A percentile compares a stretch with the other conserved stretches of the same genome.
phyloP scores from a whole-genome alignment of 805 yeast genomes.

The Candida sithepensis region DNA sequence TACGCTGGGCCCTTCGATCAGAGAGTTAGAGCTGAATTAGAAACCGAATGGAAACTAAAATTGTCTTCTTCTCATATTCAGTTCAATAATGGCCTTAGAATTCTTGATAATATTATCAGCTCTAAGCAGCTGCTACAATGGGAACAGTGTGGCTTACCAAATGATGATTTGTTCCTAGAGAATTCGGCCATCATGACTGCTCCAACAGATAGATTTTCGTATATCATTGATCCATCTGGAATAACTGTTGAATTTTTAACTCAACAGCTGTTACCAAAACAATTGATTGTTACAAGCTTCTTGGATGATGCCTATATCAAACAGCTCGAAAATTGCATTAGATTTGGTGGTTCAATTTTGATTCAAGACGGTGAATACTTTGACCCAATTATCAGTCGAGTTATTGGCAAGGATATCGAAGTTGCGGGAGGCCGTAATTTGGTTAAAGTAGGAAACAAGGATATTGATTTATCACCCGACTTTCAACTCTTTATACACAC shows the following conservation, averaged over 20 bases:
- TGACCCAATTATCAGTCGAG: constrained; percentile 67
- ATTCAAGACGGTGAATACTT: constrained; percentile 77
- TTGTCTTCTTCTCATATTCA: constrained; percentile 36
- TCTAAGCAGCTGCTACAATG: constrained; percentile 44
- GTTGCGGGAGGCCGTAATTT: constrained; percentile 67
- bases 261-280: constrained; percentile 29
- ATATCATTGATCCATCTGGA: constrained; percentile 72
- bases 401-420: constrained; percentile 58
- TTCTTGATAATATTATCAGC: constrained; percentile 37
- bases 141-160: constrained; percentile 49
- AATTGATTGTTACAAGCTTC: constrained; percentile 61
- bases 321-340: constrained; percentile 71
- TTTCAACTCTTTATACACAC: constrained; percentile 64
- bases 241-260: constrained; percentile 39
- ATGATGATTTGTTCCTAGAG: constrained; percentile 59
- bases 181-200: constrained; percentile 51
- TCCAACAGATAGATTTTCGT: constrained; percentile 38
- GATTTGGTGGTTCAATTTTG: constrained; percentile 77
- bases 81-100: constrained; percentile 34
- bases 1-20: constrained; percentile 52
- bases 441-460: constrained; percentile 56
- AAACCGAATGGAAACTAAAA: constrained; percentile 22
- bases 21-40: constrained; percentile 30
- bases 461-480: constrained; percentile 62
- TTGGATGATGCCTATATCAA: constrained; percentile 61